A percentile compares a stretch with the other conserved stretches of the same genome.
Conservation (phyloP, 345 rosid genomes). For the Cardamine occulta region DNA sequence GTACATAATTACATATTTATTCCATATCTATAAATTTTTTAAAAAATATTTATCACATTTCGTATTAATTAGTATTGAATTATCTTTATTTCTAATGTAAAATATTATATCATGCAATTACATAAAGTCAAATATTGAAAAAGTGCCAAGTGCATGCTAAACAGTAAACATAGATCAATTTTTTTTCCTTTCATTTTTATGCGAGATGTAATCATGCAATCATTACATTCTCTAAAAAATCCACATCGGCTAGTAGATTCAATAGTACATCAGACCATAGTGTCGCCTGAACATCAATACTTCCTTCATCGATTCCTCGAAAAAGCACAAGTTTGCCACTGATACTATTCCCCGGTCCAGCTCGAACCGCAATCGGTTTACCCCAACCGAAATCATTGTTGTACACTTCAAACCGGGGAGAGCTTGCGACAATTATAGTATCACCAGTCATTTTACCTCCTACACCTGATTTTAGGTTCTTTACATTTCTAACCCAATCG, state of each 20-base stretch:
- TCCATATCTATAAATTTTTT: no score
- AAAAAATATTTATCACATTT: no score
- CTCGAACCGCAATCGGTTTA: constrained; percentile 33
- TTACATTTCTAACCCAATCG: no score
- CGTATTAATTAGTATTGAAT: no score
- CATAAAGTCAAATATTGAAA: no score
- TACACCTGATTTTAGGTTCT: neutral
- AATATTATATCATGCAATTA: no score
- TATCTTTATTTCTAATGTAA: no score
- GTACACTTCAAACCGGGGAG: constrained; percentile 51
- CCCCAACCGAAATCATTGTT: constrained; percentile 52
- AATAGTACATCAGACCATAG: constrained; percentile 5
- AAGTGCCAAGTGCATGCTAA: no score
- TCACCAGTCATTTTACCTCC: neutral
- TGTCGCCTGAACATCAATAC: constrained; percentile 16
- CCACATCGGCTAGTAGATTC: neutral
- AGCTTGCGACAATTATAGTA: constrained; percentile 27
- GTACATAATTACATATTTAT: no score
- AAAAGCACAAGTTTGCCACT: neutral
- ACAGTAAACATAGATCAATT: no score
- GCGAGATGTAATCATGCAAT: neutral
- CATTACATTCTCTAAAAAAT: constrained; percentile 2
- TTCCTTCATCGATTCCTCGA: neutral
- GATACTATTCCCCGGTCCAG: constrained; percentile 7
- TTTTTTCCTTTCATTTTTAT: no score